phyloP scores from a whole-genome alignment of 768 basidiomycete species.

The Suillus alpinus region DNA sequence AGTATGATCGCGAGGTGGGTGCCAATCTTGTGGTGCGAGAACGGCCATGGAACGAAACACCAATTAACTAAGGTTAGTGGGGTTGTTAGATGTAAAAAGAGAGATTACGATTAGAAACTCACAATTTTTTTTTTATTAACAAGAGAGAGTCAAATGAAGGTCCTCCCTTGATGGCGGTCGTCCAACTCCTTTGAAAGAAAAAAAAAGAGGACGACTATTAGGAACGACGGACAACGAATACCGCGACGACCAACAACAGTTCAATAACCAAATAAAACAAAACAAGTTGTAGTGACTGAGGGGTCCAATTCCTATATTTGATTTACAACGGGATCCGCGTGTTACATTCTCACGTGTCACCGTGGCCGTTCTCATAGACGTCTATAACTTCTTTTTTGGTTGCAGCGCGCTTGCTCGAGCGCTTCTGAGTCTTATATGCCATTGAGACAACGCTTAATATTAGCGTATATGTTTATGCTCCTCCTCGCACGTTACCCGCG shows the following conservation, averaged over 20 bases:
- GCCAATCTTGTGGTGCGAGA: constrained; percentile 77
- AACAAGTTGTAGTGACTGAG: not conserved
- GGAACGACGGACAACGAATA: not conserved
- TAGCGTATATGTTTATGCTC: too few relatives aligned
- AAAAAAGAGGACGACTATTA: not conserved
- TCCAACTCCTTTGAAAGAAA: not conserved
- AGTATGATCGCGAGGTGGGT: constrained; percentile 53
- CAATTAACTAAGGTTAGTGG: constrained; percentile 10
- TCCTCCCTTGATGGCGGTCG: not conserved
- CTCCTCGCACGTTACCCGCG: too few relatives aligned
- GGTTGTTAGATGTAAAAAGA: not conserved
- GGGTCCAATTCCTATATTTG: too few relatives aligned
- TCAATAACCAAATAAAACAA: not conserved
- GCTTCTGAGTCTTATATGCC: too few relatives aligned
- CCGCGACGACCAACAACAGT: constrained; percentile 1
- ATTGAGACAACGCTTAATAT: too few relatives aligned
- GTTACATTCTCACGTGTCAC: too few relatives aligned
- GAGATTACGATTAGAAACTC: not conserved
- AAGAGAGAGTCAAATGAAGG: not conserved
- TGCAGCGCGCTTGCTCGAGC: too few relatives aligned
- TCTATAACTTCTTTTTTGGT: too few relatives aligned
- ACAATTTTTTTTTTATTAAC: not conserved
- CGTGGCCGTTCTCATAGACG: too few relatives aligned
- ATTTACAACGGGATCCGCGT: too few relatives aligned
- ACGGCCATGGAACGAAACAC: constrained; percentile 53